phyloP scores from a whole-genome alignment of 495 filamentous ascomycete species.

The Amphirosellinia nigrospora region DNA sequence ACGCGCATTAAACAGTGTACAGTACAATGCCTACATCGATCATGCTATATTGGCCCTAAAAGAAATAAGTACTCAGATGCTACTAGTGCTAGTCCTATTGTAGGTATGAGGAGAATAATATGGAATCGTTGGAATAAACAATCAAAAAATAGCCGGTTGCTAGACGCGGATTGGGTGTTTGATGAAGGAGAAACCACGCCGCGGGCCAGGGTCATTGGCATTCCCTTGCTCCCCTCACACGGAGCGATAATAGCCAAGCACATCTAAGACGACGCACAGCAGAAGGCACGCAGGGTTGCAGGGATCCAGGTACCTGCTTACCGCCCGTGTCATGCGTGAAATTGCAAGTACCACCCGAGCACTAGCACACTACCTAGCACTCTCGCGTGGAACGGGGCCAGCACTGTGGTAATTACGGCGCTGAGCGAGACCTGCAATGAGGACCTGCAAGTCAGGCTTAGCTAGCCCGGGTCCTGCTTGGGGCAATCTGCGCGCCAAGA shows the following conservation, averaged over 20 bases:
- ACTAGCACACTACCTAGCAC: constrained; percentile 6
- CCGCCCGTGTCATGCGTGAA: constrained; percentile 13
- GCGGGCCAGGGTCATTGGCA: constrained; percentile 4
- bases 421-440: constrained; percentile 22
- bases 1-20: constrained; percentile 25
- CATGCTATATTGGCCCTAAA: neutral
- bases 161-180: constrained; percentile 18
- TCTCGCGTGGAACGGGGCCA: constrained; percentile 17
- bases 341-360: constrained; percentile 20
- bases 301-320: constrained; percentile 18
- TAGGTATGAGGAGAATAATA: neutral
- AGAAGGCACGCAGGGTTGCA: constrained; percentile 12
- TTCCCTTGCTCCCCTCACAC: constrained; percentile 19
- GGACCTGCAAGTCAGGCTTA: constrained; percentile 20
- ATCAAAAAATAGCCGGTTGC: constrained; percentile 16
- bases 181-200: constrained; percentile 20
- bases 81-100: constrained; percentile 6
- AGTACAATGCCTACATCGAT: neutral
- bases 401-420: constrained; percentile 28
- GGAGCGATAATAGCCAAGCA: constrained; percentile 10
- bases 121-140: constrained; percentile 22
- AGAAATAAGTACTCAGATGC: neutral
- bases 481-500: constrained; percentile 6
- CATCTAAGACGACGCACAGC: constrained; percentile 1
- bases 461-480: neutral